Evolutionary conservation across 73 alveolate species (phyloP), one percentile per base, ranked within the genome.

Genomic region (Symbiodinium pilosum): DNA sequence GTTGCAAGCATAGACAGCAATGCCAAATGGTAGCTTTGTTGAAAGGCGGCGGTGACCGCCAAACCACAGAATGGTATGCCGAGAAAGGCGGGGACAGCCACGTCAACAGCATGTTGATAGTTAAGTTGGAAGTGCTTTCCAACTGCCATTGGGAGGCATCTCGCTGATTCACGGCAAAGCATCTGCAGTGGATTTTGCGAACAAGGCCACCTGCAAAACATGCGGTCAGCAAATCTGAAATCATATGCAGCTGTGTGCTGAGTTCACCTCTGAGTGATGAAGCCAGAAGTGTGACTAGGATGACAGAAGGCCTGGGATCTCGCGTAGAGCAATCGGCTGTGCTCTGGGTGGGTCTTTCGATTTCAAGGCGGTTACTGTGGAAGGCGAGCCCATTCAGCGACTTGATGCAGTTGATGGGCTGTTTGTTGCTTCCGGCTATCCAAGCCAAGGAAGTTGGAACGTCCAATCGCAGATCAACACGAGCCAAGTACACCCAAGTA

Each of bases 51-150:
- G 97, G 97, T 4, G 97, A 91, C 16, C 87, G 97, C 34, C 97
- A 91, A n/a, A 91, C 88, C 6, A 71, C 97, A 14, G 97, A 91
- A 21, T 91, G 97, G 97, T 91, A 91, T 20, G 89, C 87, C 21
- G 97, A 91, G 71, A 87, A 87, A 87, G 95, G 95, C 95, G 84
- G 84, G 84, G 59, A n/a, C n/a, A n/a, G n/a, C n/a, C n/a, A n/a
- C n/a, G n/a, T n/a, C n/a, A n/a, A n/a, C n/a, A n/a, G n/a, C n/a
- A n/a, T n/a, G n/a, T n/a, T n/a, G n/a, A 47, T 47, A 6, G 21
- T 47, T 47, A 47, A 47, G 6, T 14, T 14, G 36, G 7, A 2
- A 34, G 26, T 56, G 36, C 75, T 47, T 21, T 16, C 75, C 75
- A 30, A 21, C 6, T 7, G 26, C 75, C 75, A 11, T 56, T 30